phyloP scores from a whole-genome alignment of 2,329 filamentous ascomycete genomes.

The Botrytis byssoidea region DNA sequence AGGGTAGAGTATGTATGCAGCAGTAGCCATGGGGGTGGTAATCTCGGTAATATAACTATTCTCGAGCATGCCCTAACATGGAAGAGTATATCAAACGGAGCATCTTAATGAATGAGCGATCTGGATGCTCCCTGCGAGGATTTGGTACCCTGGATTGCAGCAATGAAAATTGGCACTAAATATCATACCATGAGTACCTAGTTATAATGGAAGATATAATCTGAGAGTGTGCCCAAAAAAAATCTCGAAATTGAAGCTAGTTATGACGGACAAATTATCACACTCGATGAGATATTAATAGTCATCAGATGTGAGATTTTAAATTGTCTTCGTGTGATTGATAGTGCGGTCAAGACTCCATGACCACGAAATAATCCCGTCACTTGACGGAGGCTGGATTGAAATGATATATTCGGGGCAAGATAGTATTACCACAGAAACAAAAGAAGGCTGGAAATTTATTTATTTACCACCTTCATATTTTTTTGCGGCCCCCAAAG shows the following conservation, averaged over 20 bases:
- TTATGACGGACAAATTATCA: background rate
- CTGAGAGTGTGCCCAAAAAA: background rate
- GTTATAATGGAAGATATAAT: background rate
- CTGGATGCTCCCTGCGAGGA: background rate
- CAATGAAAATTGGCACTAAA: background rate
- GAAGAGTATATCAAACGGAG: background rate
- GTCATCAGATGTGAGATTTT: background rate
- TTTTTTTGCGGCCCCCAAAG: background rate
- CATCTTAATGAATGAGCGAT: background rate
- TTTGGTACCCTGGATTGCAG: background rate
- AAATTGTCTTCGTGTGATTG: background rate
- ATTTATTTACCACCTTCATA: background rate
- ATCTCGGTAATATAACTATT: background rate
- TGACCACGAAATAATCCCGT: background rate
- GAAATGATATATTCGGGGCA: background rate
- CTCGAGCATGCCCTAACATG: background rate
- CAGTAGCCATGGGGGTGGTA: background rate
- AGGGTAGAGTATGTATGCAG: background rate
- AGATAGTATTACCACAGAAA: conserved; percentile 4
- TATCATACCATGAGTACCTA: background rate
- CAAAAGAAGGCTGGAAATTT: conserved; percentile 4
- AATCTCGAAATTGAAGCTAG: background rate
- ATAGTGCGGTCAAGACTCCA: background rate
- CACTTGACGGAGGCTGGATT: background rate
- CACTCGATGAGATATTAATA: background rate